These are phyloP conservation scores for Ophioceras dolichostomum DNA, from an alignment of 2,329 filamentous ascomycete genomes.

Conservation along the genomic window DNA sequence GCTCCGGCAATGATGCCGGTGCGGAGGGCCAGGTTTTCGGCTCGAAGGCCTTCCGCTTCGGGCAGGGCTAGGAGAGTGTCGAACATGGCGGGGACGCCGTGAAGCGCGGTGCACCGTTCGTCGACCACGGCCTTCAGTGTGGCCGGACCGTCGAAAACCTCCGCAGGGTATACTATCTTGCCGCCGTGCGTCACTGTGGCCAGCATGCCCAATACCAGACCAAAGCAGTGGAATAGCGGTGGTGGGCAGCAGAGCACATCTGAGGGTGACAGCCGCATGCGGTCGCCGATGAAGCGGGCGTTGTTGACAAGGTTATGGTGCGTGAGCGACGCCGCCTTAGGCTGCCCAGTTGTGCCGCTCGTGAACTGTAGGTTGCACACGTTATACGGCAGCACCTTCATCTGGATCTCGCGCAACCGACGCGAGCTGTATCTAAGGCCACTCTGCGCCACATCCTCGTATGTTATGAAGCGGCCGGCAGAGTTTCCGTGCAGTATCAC, in stretches of 20 bases:
- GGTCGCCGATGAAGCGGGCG: constrained; percentile 58
- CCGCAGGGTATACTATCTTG: constrained; percentile 64
- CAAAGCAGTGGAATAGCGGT: constrained; percentile 79
- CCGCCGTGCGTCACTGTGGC: constrained; percentile 62
- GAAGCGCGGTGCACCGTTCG: constrained; percentile 60
- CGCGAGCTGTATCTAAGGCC: constrained; percentile 30
- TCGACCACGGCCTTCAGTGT: constrained; percentile 55
- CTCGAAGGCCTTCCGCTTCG: constrained; percentile 20
- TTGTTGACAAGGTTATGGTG: constrained; percentile 55
- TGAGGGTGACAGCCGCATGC: constrained; percentile 53
- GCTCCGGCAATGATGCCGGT: constrained; percentile 73
- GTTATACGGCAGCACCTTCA: constrained; percentile 47
- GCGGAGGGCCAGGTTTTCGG: constrained; percentile 40
- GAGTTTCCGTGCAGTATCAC: constrained; percentile 45
- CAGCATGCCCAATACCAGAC: constrained; percentile 64
- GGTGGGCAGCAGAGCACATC: constrained; percentile 72
- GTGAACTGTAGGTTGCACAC: constrained; percentile 68
- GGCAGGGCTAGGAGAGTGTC: constrained; percentile 46
- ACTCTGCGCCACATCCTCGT: constrained; percentile 42
- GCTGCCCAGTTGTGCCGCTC: constrained; percentile 60
- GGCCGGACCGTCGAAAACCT: constrained; percentile 57
- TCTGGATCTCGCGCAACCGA: constrained; percentile 37
- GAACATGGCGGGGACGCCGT: constrained; percentile 79
- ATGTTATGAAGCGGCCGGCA: constrained; percentile 44
- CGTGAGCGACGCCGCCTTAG: constrained; percentile 65